These are phyloP conservation scores for Adansonia digitata DNA, from an alignment of 345 rosid genomes.

Conservation along the genomic window DNA sequence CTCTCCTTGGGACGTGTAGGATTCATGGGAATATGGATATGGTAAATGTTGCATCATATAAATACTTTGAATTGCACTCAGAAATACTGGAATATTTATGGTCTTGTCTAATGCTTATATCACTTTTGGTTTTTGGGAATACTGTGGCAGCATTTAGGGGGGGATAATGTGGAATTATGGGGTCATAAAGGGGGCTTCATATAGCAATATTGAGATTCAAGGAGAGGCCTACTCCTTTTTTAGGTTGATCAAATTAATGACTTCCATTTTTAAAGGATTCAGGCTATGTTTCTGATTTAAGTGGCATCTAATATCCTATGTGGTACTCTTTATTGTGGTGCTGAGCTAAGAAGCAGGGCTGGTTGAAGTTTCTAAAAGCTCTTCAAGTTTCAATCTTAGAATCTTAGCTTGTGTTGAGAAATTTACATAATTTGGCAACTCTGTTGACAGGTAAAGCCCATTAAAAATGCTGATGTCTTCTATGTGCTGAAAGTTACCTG, in stretches of 20 bases:
- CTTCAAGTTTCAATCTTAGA: background rate
- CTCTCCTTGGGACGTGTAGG: constrained; percentile 59
- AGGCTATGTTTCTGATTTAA: constrained; percentile 29
- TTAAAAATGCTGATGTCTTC: background rate
- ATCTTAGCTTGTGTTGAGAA: background rate
- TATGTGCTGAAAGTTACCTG: constrained; percentile 1
- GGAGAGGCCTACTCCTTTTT: constrained; percentile 43
- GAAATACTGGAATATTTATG: constrained; percentile 50
- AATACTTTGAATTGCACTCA: constrained; percentile 25
- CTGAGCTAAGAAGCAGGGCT: background rate
- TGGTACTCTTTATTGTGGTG: background rate
- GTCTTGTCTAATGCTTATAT: constrained; percentile 60
- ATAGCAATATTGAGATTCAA: constrained; percentile 66
- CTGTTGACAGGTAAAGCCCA: background rate
- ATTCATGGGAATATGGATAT: constrained; percentile 47
- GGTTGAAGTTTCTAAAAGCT: background rate
- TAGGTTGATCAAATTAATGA: constrained; percentile 37
- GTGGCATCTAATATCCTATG: constrained; percentile 15
- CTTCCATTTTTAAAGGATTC: constrained; percentile 42
- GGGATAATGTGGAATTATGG: constrained; percentile 53
- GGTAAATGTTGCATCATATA: constrained; percentile 40
- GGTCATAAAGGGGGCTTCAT: constrained; percentile 59
- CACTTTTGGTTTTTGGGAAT: constrained; percentile 60
- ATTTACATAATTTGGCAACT: background rate
- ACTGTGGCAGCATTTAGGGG: constrained; percentile 59